Base-by-base conservation (phyloP, 139 green algal genomes). In the Chlamydomonas asymmetrica region DNA sequence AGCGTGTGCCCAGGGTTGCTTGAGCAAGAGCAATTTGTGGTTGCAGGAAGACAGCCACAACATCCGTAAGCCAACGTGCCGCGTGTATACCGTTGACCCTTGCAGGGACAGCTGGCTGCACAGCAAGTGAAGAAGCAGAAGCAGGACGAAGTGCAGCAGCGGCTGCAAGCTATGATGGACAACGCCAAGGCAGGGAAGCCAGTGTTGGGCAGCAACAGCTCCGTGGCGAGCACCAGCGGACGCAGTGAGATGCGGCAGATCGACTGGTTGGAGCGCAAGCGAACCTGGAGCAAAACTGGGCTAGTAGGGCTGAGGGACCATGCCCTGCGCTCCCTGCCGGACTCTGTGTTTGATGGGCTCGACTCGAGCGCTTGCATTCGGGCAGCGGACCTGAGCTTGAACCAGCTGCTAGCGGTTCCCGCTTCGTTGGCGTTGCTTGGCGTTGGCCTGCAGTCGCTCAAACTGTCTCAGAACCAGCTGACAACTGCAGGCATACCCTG, bases 221-320 rank as follows among this genome's bases (percentile, higher is more conserved):
- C n/a, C n/a, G n/a, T n/a, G n/a, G n/a, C n/a, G n/a, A n/a, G n/a
- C n/a, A n/a, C n/a, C n/a, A n/a, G n/a, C n/a, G n/a, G n/a, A n/a
- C n/a, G n/a, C n/a, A n/a, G n/a, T n/a, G n/a, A n/a, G n/a, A n/a
- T n/a, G n/a, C n/a, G n/a, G n/a, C n/a, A n/a, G n/a, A 62, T 77
- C 22, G 43, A 63, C 56, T 72, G 88, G 73, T 38, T 40, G 57
- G 80, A 85, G 29, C 74, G 89, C 5, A 63, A 68, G 35, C 54
- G 38, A 3, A 59, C 56, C 5, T 93, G 89, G 89, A 50, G 65
- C 40, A 89, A 86, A 69, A 91, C 83, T 9, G 89, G 88, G 6
- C 38, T 31, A 9, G 31, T 56, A 75, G 69, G 57, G 0, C 39
- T 93, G 43, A 61, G 89, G 1, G 89, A 90, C 65, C 37, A 87